These are phyloP conservation scores for Allium sativum DNA, from an alignment of 106 monocot genomes.

Conservation along the genomic window DNA sequence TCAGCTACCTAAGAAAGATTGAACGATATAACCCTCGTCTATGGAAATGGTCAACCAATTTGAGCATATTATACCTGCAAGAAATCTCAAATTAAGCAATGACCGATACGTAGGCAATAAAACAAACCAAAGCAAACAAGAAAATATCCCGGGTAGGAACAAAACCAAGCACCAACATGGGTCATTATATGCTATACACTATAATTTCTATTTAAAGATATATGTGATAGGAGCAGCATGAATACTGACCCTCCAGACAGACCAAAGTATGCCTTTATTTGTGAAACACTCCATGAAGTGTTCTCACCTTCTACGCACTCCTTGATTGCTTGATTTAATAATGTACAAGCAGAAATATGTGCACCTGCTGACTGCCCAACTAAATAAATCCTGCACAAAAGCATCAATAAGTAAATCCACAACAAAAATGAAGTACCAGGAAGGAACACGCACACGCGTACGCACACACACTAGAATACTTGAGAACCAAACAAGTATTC, in stretches of 20 bases:
- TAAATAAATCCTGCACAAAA: conserved; percentile 61
- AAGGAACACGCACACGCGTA: too few relatives aligned
- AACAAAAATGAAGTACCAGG: too few relatives aligned
- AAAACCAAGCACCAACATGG: too few relatives aligned
- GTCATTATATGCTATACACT: too few relatives aligned
- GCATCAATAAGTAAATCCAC: too few relatives aligned
- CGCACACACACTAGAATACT: too few relatives aligned
- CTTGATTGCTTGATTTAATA: conserved; percentile 75
- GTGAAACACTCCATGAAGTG: conserved; percentile 74
- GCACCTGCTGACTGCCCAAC: conserved; percentile 98
- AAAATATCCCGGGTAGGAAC: not conserved
- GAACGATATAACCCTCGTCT: conserved; percentile 79
- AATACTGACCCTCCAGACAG: conserved; percentile 83
- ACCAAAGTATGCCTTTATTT: conserved; percentile 86
- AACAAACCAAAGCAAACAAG: not conserved
- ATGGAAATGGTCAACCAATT: conserved; percentile 95
- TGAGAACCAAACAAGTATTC: too few relatives aligned
- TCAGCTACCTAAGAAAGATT: conserved; percentile 78
- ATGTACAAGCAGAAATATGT: conserved; percentile 93
- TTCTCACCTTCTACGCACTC: conserved; percentile 66
- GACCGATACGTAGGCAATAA: not conserved
- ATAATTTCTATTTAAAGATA: too few relatives aligned
- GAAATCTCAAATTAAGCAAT: not conserved
- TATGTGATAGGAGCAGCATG: not conserved
- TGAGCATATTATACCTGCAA: conserved; percentile 81